Conservation (phyloP, 106 monocot genomes). For the Dioscorea alata region DNA sequence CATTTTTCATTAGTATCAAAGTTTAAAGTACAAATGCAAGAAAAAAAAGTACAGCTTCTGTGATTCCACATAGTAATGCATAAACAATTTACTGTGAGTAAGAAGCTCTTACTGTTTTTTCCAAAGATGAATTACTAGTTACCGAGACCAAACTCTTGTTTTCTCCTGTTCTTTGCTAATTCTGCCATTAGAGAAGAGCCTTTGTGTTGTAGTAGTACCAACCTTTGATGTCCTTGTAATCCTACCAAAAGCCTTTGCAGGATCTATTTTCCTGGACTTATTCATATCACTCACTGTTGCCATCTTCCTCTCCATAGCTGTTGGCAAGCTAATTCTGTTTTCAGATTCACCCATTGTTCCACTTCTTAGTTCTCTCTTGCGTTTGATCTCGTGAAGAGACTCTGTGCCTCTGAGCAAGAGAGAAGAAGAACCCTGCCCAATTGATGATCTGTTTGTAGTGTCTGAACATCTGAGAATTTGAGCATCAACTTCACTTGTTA, state of each 20-base stretch:
- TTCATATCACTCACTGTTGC: conserved; percentile 11
- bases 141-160: too few relatives aligned
- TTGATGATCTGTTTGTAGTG: conserved; percentile 30
- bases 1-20: too few relatives aligned
- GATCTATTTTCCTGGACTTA: conserved; percentile 41
- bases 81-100: too few relatives aligned
- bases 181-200: conserved; percentile 15
- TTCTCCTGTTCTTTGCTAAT: conserved; percentile 26
- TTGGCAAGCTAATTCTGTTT: conserved; percentile 13
- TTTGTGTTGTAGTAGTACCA: conserved; percentile 14
- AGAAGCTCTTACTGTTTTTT: too few relatives aligned
- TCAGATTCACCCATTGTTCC: conserved; percentile 22
- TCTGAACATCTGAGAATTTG: conserved; percentile 46
- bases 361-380: conserved; percentile 35
- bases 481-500: conserved; percentile 23
- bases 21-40: too few relatives aligned
- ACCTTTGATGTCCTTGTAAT: conserved; percentile 34
- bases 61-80: too few relatives aligned
- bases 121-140: too few relatives aligned
- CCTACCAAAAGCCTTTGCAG: conserved; percentile 47
- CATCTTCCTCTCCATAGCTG: conserved; percentile 33
- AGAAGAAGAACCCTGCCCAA: conserved; percentile 13
- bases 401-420: conserved; percentile 33
- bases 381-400: conserved; percentile 53
- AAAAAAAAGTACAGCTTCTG: too few relatives aligned